Base-by-base conservation (phyloP, 257 asterid genomes). In the Apocynum venetum region DNA sequence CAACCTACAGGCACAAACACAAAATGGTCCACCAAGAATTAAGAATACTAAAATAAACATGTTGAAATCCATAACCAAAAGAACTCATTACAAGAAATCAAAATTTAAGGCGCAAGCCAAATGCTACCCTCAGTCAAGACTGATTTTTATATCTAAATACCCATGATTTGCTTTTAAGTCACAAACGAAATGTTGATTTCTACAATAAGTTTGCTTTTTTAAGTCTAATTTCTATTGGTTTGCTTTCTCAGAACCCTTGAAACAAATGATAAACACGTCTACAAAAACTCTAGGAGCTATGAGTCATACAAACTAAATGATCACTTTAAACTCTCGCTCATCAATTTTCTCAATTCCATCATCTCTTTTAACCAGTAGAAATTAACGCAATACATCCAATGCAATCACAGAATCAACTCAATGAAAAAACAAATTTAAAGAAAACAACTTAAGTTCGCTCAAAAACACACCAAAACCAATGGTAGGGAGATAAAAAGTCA, bases 81-180 rank as follows among this genome's bases (percentile, higher is more conserved):
- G 52, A 31, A 76, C 41, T 17, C 12, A 49, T 14, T 31, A 20
- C 3, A 20, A 60, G 47, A 61, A 43, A 61, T 25, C 1, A 20
- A 64, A 65, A 36, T 10, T 11, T 25, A 43, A 53, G 66, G 40
- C 12, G 0, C 8, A 2, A 25, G 51, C 41, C 69, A 31, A 46
- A 68, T 77, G 72, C 15, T 55, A 55, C n/a, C 75, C 19, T 44
- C 14, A 57, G 55, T 44, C n/a, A 55, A 56, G 68, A 31, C 51
- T 0, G 12, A 13, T 40, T 66, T 66, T 15, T 2, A 60, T 8
- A 6, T 60, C 67, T 31, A n/a, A 25, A 25, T 60, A 49, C 13
- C 0, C 1, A 49, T 49, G 53, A 49, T 8, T 49, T 25, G 31
- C 31, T 25, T 25, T 4, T 1, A 51, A 47, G 60, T 25, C 2